phyloP scores from a whole-genome alignment of 2,329 filamentous ascomycete genomes.

The Calonectria crousiana region DNA sequence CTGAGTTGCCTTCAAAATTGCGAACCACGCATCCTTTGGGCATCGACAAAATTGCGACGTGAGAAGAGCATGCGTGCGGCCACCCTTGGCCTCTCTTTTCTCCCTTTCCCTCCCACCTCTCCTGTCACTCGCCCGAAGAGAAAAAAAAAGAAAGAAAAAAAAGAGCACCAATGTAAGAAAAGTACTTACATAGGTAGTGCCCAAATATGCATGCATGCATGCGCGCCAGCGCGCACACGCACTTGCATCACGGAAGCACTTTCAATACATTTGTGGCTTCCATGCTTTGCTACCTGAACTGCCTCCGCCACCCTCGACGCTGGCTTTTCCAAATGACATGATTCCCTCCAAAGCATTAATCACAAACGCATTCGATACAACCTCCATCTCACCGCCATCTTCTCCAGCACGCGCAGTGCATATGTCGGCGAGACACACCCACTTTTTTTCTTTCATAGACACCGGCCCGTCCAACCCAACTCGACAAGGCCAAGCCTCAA shows the following conservation, averaged over 20 bases:
- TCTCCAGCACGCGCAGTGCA: background rate
- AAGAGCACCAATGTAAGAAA: background rate
- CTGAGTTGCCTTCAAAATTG: slow-evolving; percentile 12
- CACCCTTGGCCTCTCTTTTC: background rate
- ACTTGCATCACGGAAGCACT: background rate
- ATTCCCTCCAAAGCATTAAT: background rate
- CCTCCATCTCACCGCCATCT: slow-evolving; percentile 4
- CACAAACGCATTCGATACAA: background rate
- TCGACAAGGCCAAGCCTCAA: background rate
- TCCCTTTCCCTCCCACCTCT: background rate
- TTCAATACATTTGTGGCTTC: background rate
- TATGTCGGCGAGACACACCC: background rate
- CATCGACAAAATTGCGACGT: background rate
- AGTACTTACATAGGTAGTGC: background rate
- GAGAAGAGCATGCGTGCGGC: background rate
- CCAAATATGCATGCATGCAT: background rate
- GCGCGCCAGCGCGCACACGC: background rate
- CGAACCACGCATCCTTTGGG: slow-evolving; percentile 19
- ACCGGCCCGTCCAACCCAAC: background rate
- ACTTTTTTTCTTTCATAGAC: background rate
- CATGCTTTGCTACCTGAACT: background rate
- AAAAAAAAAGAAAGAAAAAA: background rate
- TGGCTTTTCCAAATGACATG: background rate
- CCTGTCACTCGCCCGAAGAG: background rate
- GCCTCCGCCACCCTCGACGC: slow-evolving; percentile 1